These are phyloP conservation scores for Asterionellopsis glacialis DNA, from an alignment of 108 stramenopile species.

Conservation along the genomic window DNA sequence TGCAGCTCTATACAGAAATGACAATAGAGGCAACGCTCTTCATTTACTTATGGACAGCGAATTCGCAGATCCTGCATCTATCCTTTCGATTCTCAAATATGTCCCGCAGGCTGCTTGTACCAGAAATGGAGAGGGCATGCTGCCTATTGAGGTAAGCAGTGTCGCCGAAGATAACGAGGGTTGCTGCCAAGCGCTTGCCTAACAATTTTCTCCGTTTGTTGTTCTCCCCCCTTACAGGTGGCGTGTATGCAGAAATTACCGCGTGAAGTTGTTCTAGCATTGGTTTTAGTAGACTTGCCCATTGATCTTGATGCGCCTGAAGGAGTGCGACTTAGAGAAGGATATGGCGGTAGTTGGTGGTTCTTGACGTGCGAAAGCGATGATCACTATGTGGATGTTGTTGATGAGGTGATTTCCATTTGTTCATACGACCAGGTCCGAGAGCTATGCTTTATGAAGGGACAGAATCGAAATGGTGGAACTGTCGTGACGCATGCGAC, in stretches of 20 bases:
- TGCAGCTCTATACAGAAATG: conserved; percentile 40
- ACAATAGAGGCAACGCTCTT: conserved; percentile 52
- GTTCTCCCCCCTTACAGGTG: conserved; percentile 16
- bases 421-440: conserved; percentile 72
- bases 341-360: conserved; percentile 79
- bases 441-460: conserved; percentile 49
- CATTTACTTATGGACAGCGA: conserved; percentile 55
- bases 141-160: conserved; percentile 60
- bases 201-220: background rate
- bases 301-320: conserved; percentile 63
- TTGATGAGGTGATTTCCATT: conserved; percentile 58
- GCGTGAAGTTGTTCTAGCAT: conserved; percentile 66
- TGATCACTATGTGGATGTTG: conserved; percentile 60
- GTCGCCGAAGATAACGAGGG: background rate
- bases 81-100: conserved; percentile 67
- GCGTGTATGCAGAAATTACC: conserved; percentile 69
- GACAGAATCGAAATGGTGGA: conserved; percentile 13
- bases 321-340: conserved; percentile 30
- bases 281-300: conserved; percentile 76
- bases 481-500: conserved; percentile 60
- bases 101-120: conserved; percentile 50
- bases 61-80: conserved; percentile 56
- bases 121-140: conserved; percentile 51
- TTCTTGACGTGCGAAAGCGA: conserved; percentile 77
- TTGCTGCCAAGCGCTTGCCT: background rate